Evolutionary conservation across 306 rosid genomes (phyloP), one percentile per base, ranked within the genome.

Genomic region (Echinosophora koreensis): DNA sequence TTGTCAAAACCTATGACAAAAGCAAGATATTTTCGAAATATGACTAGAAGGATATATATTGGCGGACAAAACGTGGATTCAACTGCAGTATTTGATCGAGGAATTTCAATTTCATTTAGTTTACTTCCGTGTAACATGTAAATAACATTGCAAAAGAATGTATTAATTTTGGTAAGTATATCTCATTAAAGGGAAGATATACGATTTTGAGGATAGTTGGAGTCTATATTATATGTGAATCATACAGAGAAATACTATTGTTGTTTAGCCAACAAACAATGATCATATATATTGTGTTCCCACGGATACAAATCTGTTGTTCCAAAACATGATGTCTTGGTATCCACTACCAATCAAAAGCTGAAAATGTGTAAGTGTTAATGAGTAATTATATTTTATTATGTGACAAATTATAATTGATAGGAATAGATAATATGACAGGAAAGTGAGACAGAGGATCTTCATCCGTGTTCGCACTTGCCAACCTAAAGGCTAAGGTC

Each of bases 11-110:
- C 1, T 38, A 38, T 38, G 2, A 38, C 42, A 38, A 38, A 38
- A 38, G 42, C 42, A 38, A 38, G 42, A 5, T 5, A 38, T 5
- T 6, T 5, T 38, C 42, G 42, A 38, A 6, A 38, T 6, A 5
- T 5, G 42, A 38, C 30, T 7, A 54, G 22, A 22, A 22, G 22
- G 22, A 22, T 22, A 17, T 28, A 54, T 54, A 54, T 54, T 54
- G 59, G 59, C 59, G 17, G 59, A 54, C 59, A 54, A 54, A 54
- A 17, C 59, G 59, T 16, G 59, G 30, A 54, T 16, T 17, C 30
- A 16, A 54, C 11, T 8, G 59, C 30, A 15, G 30, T 54, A 54
- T 54, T 54, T 54, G 59, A 54, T 54, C 10, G 59, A 17, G 12
- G 59, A 16, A 54, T 16, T 54, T 22, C 22, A 16, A 54, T 16